Base-by-base conservation (phyloP, 768 basidiomycete genomes). In the Mrakia gelida region DNA sequence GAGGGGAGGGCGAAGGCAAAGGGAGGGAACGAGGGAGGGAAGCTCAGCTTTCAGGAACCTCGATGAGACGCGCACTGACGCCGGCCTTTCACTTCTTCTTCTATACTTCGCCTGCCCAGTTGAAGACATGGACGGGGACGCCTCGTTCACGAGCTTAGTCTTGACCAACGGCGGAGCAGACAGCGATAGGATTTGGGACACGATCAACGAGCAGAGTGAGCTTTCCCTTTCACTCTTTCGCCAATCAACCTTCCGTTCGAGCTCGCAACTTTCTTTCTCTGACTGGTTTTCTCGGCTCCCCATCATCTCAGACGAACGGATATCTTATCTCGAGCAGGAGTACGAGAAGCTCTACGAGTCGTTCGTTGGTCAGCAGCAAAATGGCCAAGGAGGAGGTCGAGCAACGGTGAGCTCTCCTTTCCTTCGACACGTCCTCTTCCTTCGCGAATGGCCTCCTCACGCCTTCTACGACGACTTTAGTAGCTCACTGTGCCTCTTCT, bases 121-220 rank as follows among this genome's bases (percentile, higher is more conserved):
- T 8, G 72, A 59, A 15, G 62, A 43, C 21, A 45, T 18, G 65
- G 70, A 75, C 1, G 41, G 16, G n/a, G 78, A 75, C 23, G 11
- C 72, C 15, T 75, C 73, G 0, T 65, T 73, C 38, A 16, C 72
- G 21, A 67, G 63, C 30, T 63, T 54, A 32, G n/a, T 26, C 11
- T 41, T 52, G 56, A 71, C 54, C 21, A 18, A 61, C 34, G n/a
- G 28, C 2, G 28, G 38, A 52, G 65, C 9, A 21, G 90, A 89
- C 3, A 83, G 93, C 56, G 91, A 92, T 77, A 89, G 87, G 81
- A 85, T 94, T 65, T 87, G 89, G 82, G 86, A 87, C 43, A 84
- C 91, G 78, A 85, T 95, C 73, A 89, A 88, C 82, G 90, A 92
- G 73, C 93, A 94, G 87, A 90, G 93, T 92, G 79, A 34, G 79